Base-by-base conservation (phyloP, 208 protist species). In the Leishmania martiniquensis region DNA sequence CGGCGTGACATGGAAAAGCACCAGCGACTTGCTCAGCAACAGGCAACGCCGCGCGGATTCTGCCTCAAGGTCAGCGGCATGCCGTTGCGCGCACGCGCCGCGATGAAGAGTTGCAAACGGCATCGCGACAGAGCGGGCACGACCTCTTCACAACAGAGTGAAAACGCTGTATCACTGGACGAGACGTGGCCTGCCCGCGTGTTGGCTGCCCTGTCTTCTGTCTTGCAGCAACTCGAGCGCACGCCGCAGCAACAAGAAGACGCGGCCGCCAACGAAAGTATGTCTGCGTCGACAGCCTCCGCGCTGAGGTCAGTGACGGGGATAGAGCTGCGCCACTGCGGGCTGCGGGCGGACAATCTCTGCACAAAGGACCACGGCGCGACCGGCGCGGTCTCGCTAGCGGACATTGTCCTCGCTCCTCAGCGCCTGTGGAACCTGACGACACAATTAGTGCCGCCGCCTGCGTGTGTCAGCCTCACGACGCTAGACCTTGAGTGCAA, bases 401-500 rank as follows among this genome's bases (percentile, higher is more conserved):
- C 51, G 4, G 45, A 47, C 7, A 45, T 75, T 34, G 20, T 85
- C 54, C 39, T 85, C 20, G 65, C 57, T 10, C 52, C 75, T 9
- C 17, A 25, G 13, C 51, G 62, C 0, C 37, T 63, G 29, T 85
- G 81, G 81, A 71, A 49, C 25, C 15, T 25, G 1, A 25, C 32
- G 29, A 3, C 59, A 68, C 39, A n/a, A 55, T 2, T 17, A 29
- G 42, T 37, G 42, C 29, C 20, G 9, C 44, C 39, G 7, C 54
- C 59, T 13, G 32, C 42, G 25, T 13, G 12, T 42, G 20, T 51
- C n/a, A 62, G 20, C n/a, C 25, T 88, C n/a, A 77, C 73, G 0
- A 82, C 76, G 34, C 72, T 89, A 9, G 85, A 89, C 37, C 69
- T 89, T 4, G 85, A 89, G 69, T 77, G 76, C 60, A 89, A 89